Evolutionary conservation across 139 green algal species (phyloP), one percentile per base, ranked within the genome.

Genomic region (Pleodorina starrii): DNA sequence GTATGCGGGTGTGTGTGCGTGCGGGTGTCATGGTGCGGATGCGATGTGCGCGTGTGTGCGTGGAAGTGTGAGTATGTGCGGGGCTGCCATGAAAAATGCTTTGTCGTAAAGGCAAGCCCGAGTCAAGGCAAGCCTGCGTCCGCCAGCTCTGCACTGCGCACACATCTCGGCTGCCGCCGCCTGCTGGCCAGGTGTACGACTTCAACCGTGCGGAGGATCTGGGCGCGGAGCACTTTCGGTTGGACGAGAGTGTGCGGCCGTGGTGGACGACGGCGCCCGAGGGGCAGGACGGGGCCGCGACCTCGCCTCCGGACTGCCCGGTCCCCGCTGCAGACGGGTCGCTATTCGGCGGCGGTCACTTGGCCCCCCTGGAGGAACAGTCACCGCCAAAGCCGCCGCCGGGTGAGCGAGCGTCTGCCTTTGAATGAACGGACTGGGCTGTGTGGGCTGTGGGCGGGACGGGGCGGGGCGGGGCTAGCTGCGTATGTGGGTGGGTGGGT

Each of bases 171-270:
- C 27, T 66, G 54, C 54, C 54, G 54, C 5, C 29, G 29, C 25
- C 29, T 21, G 54, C 54, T 25, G 54, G 54, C 3, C 79, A 91
- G 88, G 76, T 91, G 69, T 91, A 88, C 57, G 88, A 91, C 68
- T 91, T 91, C 88, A 91, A 88, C 54, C n/a, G 48, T 11, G 78
- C 76, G 48, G 79, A 91, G 43, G 88, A 91, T 27, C 79, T 91
- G 42, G 46, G 60, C 54, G 88, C 46, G 36, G 10, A 32, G 35
- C 83, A 88, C 68, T 88, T 69, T 66, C 16, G 12, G n/a, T 43
- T 87, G 81, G 81, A 87, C 46, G 81, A 87, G 42, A 60, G 57
- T 16, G 42, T 87, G 9, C 63, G 32, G 42, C 63, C 63, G 29
- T 77, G 81, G 63, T 87, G 81, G 81, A 40, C 51, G 2, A n/a